Evolutionary conservation across 805 yeast species (phyloP).

Genomic region (Yamadazyma nakazawae): DNA sequence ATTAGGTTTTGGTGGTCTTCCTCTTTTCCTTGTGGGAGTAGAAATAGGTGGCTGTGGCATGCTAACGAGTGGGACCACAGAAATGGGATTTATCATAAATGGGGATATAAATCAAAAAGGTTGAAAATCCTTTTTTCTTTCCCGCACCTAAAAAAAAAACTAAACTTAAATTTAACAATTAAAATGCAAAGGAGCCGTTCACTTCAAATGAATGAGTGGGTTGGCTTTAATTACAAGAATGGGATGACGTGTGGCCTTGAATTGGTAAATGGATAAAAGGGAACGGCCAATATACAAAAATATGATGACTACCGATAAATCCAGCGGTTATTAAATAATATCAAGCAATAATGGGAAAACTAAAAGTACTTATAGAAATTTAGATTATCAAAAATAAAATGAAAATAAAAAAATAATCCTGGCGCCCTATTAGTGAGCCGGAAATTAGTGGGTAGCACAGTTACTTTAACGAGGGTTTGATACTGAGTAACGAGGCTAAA

Average conservation of each 20-base stretch:
- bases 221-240: background rate
- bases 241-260: background rate
- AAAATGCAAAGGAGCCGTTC: slow-evolving; percentile 1
- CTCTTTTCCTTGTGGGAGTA: slow-evolving; percentile 37
- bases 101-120: background rate
- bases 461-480: slow-evolving; percentile 1
- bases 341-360: background rate
- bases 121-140: background rate
- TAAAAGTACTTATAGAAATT: background rate
- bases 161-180: background rate
- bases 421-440: slow-evolving; percentile 1
- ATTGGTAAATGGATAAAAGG: background rate
- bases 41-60: background rate
- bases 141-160: background rate
- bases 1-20: slow-evolving; percentile 46
- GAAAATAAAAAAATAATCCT: background rate
- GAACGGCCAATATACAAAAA: background rate
- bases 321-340: background rate
- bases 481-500: background rate
- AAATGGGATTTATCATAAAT: background rate
- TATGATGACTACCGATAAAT: background rate
- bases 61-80: background rate
- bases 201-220: slow-evolving; percentile 8
- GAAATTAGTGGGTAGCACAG: slow-evolving; percentile 1
- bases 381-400: background rate